These are phyloP conservation scores for Nigrospora osmanthi DNA, from an alignment of 2,329 filamentous ascomycete species.

Conservation along the genomic window DNA sequence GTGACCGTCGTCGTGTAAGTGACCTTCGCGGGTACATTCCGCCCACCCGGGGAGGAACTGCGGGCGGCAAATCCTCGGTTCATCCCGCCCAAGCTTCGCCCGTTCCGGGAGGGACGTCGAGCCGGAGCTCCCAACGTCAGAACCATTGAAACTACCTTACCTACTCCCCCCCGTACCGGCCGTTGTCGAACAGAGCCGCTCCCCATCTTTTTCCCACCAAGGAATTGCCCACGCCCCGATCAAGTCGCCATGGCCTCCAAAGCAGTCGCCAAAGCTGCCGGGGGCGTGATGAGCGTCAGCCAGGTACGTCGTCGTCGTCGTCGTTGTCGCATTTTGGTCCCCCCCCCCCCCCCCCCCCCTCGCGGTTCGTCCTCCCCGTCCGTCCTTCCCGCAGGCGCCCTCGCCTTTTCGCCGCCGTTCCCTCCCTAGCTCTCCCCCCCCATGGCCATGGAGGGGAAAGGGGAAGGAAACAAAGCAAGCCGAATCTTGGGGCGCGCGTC, in stretches of 20 bases:
- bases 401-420: not conserved
- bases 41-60: too few species aligned
- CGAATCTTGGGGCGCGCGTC: not conserved
- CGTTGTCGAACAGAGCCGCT: not conserved
- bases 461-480: too few species aligned
- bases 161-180: not conserved
- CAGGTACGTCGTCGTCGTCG: slow-evolving; percentile 37
- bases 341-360: slow-evolving; percentile 8
- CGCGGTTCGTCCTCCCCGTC: not conserved
- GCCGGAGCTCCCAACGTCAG: not conserved
- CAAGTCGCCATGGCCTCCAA: slow-evolving; percentile 51
- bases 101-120: not conserved
- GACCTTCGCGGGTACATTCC: too few species aligned
- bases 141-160: too few species aligned
- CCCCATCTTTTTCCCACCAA: slow-evolving; percentile 8
- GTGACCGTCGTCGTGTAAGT: too few species aligned
- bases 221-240: slow-evolving; percentile 11
- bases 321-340: not conserved
- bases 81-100: not conserved
- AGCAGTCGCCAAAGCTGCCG: slow-evolving; percentile 47
- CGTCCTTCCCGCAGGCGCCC: too few species aligned
- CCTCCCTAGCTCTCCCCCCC: not conserved
- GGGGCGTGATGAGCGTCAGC: slow-evolving; percentile 46
- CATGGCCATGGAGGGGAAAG: too few species aligned
- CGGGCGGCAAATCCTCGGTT: slow-evolving; percentile 1